phyloP scores from a whole-genome alignment of 1,284 basidiomycete genomes.

The Ceratobasidium sp. region DNA sequence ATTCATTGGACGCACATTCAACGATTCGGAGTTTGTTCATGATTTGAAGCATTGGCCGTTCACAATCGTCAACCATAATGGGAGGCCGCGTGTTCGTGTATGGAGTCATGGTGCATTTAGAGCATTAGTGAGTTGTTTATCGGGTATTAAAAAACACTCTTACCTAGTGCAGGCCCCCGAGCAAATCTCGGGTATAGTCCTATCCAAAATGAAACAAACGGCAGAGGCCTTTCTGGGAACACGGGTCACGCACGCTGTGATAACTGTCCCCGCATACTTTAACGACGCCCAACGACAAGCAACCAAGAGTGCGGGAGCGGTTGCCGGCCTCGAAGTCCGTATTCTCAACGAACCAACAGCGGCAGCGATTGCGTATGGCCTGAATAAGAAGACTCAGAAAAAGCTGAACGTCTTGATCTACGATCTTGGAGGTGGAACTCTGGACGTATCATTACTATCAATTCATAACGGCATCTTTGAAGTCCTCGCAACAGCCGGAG shows the following conservation, averaged over 20 bases:
- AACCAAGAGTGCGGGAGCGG: slow-evolving; percentile 71
- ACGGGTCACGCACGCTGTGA: slow-evolving; percentile 71
- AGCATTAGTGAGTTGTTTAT: slow-evolving; percentile 57
- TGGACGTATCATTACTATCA: slow-evolving; percentile 70
- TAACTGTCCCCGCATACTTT: slow-evolving; percentile 60
- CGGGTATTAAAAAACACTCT: slow-evolving; percentile 54
- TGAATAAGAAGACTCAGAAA: slow-evolving; percentile 63
- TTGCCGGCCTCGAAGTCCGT: slow-evolving; percentile 66
- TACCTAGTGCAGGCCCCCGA: slow-evolving; percentile 64
- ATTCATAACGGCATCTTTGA: slow-evolving; percentile 71
- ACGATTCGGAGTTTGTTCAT: slow-evolving; percentile 58
- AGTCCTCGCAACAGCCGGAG: slow-evolving; percentile 70
- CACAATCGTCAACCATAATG: slow-evolving; percentile 63
- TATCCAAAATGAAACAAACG: slow-evolving; percentile 72
- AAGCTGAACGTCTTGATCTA: slow-evolving; percentile 71
- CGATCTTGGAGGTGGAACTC: slow-evolving; percentile 69
- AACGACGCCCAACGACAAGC: slow-evolving; percentile 68
- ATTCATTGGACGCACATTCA: slow-evolving; percentile 62
- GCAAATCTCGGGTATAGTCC: slow-evolving; percentile 62
- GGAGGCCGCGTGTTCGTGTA: slow-evolving; percentile 69
- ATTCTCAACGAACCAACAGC: slow-evolving; percentile 69
- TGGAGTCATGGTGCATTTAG: slow-evolving; percentile 67
- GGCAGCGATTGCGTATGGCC: slow-evolving; percentile 68
- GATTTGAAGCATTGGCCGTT: slow-evolving; percentile 63
- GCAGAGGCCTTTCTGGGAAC: slow-evolving; percentile 71